Evolutionary conservation across 2,329 filamentous ascomycete species (phyloP).

Genomic region (Cladophialophora psammophila): DNA sequence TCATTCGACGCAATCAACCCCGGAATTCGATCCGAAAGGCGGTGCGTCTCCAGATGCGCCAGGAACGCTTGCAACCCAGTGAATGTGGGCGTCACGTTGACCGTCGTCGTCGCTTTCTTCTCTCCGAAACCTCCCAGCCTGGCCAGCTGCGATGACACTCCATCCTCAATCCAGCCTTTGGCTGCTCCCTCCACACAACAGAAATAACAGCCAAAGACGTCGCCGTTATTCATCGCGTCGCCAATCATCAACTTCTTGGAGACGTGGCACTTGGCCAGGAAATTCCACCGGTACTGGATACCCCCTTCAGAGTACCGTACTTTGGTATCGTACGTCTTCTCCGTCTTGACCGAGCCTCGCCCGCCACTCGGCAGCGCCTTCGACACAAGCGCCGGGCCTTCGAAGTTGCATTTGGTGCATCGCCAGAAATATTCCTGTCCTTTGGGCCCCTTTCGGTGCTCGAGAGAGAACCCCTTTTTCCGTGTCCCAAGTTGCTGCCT

Average conservation of each 20-base stretch:
- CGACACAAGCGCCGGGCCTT: conserved; percentile 45
- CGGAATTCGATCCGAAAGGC: conserved; percentile 43
- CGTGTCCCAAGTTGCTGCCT: conserved; percentile 46
- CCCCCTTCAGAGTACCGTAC: conserved; percentile 45
- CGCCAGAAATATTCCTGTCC: conserved; percentile 46
- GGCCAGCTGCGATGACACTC: conserved; percentile 22
- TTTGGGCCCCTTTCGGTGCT: conserved; percentile 42
- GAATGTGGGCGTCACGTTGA: conserved; percentile 45
- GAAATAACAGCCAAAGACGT: conserved; percentile 55
- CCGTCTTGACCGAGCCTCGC: conserved; percentile 32
- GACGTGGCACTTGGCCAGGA: conserved; percentile 57
- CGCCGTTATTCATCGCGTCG: conserved; percentile 33
- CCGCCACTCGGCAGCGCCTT: conserved; percentile 36
- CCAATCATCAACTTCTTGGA: conserved; percentile 43
- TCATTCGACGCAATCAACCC: conserved; percentile 49
- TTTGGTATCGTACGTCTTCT: conserved; percentile 42
- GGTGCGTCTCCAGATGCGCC: conserved; percentile 51
- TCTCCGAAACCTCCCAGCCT: conserved; percentile 21
- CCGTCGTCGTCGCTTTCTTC: conserved; percentile 17
- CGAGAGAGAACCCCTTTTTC: conserved; percentile 46
- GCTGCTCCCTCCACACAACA: conserved; percentile 51
- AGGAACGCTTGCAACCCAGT: conserved; percentile 53
- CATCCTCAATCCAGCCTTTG: conserved; percentile 33
- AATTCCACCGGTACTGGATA: conserved; percentile 55
- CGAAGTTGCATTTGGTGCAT: conserved; percentile 53